A percentile compares a stretch with the other conserved stretches of the same genome.
These are phyloP conservation scores for Fulvia fulva DNA, from an alignment of 2,329 filamentous ascomycete species.

Conservation along the genomic window DNA sequence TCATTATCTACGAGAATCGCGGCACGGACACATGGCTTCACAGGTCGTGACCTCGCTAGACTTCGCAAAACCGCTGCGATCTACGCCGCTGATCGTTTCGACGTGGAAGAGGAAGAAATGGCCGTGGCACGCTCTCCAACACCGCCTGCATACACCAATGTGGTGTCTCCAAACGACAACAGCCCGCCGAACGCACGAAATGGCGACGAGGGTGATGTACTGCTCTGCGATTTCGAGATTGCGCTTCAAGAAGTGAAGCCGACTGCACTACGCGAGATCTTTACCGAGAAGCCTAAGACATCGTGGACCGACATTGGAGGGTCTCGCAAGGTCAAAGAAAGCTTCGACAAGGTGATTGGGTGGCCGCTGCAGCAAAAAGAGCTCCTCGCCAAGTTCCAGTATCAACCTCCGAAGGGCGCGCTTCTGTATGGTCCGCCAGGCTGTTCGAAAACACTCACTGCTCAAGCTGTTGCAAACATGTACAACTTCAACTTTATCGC, in stretches of 20 bases:
- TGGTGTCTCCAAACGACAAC: not conserved
- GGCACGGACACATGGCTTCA: conserved; percentile 81
- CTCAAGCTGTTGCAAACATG: conserved; percentile 86
- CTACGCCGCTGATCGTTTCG: conserved; percentile 33
- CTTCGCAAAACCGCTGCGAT: conserved; percentile 56
- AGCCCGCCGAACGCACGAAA: not conserved
- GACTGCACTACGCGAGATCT: conserved; percentile 83
- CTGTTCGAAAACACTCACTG: conserved; percentile 89
- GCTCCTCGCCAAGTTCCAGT: conserved; percentile 47
- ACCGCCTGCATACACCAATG: conserved; percentile 14
- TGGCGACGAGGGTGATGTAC: not conserved
- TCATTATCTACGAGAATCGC: conserved; percentile 58
- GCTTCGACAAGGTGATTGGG: conserved; percentile 55
- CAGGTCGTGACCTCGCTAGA: conserved; percentile 68
- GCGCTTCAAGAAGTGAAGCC: conserved; percentile 70
- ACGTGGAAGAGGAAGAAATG: conserved; percentile 27
- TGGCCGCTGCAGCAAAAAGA: conserved; percentile 56
- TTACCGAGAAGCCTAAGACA: conserved; percentile 81
- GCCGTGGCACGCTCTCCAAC: conserved; percentile 15
- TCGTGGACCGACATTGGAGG: conserved; percentile 87
- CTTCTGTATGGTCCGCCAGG: conserved; percentile 89
- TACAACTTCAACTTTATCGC: conserved; percentile 90
- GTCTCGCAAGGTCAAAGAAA: conserved; percentile 67
- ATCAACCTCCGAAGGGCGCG: conserved; percentile 71
- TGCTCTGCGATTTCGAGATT: conserved; percentile 45